Evolutionary conservation across 495 filamentous ascomycete genomes (phyloP).

Genomic region (Neurospora sp.): DNA sequence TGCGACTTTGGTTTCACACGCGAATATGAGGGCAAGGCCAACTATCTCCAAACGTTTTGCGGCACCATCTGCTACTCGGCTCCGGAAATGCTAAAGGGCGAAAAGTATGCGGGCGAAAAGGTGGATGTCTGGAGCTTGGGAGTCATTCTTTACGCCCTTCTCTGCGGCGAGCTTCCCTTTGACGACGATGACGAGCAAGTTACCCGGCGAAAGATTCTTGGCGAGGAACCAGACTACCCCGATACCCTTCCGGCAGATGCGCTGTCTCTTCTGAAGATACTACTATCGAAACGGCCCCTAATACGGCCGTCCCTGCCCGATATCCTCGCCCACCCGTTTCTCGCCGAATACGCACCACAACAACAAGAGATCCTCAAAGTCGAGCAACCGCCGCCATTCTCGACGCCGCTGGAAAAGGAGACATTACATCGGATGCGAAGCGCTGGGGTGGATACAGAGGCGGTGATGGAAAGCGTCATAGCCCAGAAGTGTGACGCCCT

Average conservation of each 20-base stretch:
- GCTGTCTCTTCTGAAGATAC: conserved; percentile 56
- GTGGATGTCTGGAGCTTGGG: conserved; percentile 98
- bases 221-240: conserved; percentile 73
- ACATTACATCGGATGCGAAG: conserved; percentile 89
- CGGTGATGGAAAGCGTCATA: conserved; percentile 87
- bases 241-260: conserved; percentile 70
- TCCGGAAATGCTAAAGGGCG: conserved; percentile 95
- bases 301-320: conserved; percentile 78
- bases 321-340: conserved; percentile 79
- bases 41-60: conserved; percentile 94
- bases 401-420: conserved; percentile 81
- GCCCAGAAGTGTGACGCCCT: conserved; percentile 80
- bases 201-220: conserved; percentile 77
- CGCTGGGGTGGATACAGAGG: conserved; percentile 88
- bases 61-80: conserved; percentile 96
- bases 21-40: conserved; percentile 92
- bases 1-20: conserved; percentile 97
- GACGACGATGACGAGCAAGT: conserved; percentile 86
- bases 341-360: conserved; percentile 76
- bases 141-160: conserved; percentile 86
- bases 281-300: conserved; percentile 83
- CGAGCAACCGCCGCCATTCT: conserved; percentile 74
- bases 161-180: conserved; percentile 89
- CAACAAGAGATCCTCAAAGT: conserved; percentile 86
- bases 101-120: conserved; percentile 95